Conservation (phyloP, 306 rosid genomes). For the Canavalia gladiata region DNA sequence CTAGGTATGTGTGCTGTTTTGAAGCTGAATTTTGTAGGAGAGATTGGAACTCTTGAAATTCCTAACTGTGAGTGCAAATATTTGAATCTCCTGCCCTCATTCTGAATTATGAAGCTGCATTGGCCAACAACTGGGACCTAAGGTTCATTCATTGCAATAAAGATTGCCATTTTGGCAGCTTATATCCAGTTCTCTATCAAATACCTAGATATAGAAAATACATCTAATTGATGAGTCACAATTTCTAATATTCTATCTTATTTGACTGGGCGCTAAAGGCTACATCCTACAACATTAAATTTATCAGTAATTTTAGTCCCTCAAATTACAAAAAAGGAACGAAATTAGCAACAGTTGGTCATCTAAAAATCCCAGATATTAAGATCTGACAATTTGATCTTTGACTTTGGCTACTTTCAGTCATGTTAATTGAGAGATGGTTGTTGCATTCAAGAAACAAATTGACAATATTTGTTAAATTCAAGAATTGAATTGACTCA, state of each 20-base stretch:
- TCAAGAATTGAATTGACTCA: neutral
- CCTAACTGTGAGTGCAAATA: no score
- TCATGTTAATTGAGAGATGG: neutral
- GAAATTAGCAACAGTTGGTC: slow-evolving; percentile 9
- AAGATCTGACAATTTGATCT: neutral
- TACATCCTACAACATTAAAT: neutral
- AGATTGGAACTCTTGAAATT: no score
- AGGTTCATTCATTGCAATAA: no score
- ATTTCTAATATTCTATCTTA: neutral
- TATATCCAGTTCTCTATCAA: no score
- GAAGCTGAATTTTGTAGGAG: no score
- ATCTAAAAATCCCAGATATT: neutral
- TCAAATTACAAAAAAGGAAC: neutral
- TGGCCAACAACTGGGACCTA: no score
- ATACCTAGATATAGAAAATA: neutral
- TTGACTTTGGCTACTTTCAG: neutral
- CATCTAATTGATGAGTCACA: neutral
- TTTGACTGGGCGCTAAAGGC: slow-evolving; percentile 13
- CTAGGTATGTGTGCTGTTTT: no score
- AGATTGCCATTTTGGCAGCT: no score
- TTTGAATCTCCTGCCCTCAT: no score
- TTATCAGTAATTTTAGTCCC: neutral
- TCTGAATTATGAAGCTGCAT: no score
- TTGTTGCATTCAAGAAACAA: no score
- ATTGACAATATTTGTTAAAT: neutral